Conservation (phyloP, 352 stramenopile genomes). For the Phytopythium montanum region DNA sequence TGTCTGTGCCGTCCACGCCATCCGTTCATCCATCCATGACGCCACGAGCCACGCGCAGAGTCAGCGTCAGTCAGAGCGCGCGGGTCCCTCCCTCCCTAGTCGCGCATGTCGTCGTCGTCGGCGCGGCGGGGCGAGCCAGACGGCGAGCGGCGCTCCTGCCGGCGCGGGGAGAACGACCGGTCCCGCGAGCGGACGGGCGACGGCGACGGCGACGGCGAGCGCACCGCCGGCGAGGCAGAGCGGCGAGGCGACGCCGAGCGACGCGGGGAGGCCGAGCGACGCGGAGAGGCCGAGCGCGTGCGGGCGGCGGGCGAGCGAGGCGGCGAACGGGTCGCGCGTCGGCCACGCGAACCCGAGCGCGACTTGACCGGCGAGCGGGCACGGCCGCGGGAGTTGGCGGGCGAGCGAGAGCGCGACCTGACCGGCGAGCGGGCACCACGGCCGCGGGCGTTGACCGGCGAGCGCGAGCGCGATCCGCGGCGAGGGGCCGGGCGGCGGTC, state of each 20-base stretch:
- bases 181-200: slow-evolving; percentile 36
- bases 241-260: slow-evolving; percentile 22
- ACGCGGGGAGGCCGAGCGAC: slow-evolving; percentile 29
- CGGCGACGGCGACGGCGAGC: slow-evolving; percentile 31
- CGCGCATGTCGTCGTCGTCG: slow-evolving; percentile 25
- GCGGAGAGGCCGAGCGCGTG: slow-evolving; percentile 29
- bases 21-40: too few species aligned
- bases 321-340: slow-evolving; percentile 41
- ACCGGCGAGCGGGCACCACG: slow-evolving; percentile 12
- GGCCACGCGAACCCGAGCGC: slow-evolving; percentile 32
- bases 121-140: slow-evolving; percentile 44
- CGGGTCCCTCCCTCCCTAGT: slow-evolving; percentile 22
- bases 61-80: background rate
- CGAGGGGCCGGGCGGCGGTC: slow-evolving; percentile 15
- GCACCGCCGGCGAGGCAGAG: slow-evolving; percentile 31
- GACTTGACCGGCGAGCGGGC: slow-evolving; percentile 43
- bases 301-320: slow-evolving; percentile 18
- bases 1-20: too few species aligned
- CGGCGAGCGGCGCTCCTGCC: slow-evolving; percentile 49
- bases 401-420: slow-evolving; percentile 21
- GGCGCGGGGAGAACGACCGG: slow-evolving; percentile 45
- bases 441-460: slow-evolving; percentile 2
- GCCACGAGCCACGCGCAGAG: background rate
- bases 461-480: slow-evolving; percentile 21
- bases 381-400: background rate